Evolutionary conservation across 306 rosid species (phyloP).

Genomic region (Cucumis melo): DNA sequence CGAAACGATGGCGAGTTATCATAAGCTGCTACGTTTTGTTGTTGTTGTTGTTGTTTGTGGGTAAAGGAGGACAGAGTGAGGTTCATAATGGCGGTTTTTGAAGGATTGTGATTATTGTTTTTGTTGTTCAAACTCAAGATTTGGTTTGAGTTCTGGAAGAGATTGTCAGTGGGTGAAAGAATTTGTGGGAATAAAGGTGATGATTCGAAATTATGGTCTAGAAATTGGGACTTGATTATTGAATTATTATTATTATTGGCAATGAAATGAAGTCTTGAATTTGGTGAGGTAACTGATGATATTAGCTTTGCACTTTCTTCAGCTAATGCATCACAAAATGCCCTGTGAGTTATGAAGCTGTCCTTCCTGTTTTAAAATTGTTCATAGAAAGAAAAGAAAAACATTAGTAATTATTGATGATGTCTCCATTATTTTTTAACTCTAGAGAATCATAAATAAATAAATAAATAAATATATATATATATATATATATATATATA

Average conservation of each 20-base stretch:
- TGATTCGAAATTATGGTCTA: neutral
- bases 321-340: slow-evolving; percentile 58
- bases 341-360: slow-evolving; percentile 61
- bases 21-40: no score
- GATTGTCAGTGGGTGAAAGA: neutral
- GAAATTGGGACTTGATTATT: neutral
- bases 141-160: neutral
- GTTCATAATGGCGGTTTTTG: neutral
- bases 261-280: slow-evolving; percentile 13
- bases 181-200: neutral
- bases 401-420: neutral
- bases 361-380: slow-evolving; percentile 33
- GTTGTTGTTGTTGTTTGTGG: no score
- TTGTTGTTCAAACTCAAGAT: neutral
- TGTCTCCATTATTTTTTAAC: neutral
- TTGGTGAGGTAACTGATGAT: slow-evolving; percentile 18
- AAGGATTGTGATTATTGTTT: neutral
- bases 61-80: neutral
- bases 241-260: neutral
- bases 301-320: slow-evolving; percentile 49
- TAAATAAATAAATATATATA: no score
- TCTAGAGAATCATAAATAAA: no score
- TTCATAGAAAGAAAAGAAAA: neutral
- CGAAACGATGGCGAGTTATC: neutral
- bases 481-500: no score